Conservation (phyloP, 495 filamentous ascomycete genomes). For the Parathielavia hyrcaniae region DNA sequence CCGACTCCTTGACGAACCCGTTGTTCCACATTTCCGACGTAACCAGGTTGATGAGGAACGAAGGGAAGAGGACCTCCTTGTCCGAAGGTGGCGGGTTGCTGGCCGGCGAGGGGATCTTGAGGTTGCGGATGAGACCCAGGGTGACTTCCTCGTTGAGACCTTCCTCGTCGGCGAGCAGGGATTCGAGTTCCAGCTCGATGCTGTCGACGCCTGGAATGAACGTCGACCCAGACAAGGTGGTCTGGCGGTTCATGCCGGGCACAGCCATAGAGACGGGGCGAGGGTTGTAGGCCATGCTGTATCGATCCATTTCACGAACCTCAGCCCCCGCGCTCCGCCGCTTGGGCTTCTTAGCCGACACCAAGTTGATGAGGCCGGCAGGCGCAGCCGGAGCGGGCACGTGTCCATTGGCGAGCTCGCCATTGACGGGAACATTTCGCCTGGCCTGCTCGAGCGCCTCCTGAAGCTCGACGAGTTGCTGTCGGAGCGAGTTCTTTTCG, state of each 20-base stretch:
- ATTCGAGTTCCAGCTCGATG: conserved; percentile 88
- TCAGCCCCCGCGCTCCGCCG: conserved; percentile 90
- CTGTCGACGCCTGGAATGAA: conserved; percentile 78
- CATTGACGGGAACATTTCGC: conserved; percentile 55
- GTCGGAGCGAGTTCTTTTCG: conserved; percentile 75
- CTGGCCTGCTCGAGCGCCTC: conserved; percentile 87
- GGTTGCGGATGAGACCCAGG: conserved; percentile 87
- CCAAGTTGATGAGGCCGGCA: conserved; percentile 87
- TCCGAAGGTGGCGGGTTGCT: conserved; percentile 82
- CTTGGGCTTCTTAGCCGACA: conserved; percentile 96
- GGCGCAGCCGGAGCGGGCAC: conserved; percentile 46
- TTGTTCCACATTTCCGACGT: conserved; percentile 99
- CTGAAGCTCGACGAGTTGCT: conserved; percentile 83
- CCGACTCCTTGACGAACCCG: conserved; percentile 98
- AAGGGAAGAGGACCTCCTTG: conserved; percentile 97
- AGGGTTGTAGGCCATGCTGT: conserved; percentile 87
- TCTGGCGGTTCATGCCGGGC: conserved; percentile 57
- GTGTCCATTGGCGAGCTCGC: conserved; percentile 66
- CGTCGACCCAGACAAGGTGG: conserved; percentile 55
- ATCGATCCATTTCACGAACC: conserved; percentile 71
- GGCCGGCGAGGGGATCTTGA: conserved; percentile 86
- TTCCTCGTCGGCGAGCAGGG: conserved; percentile 89
- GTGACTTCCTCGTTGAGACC: conserved; percentile 93
- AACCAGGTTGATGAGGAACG: conserved; percentile 97
- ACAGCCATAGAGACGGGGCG: conserved; percentile 90